Conservation (phyloP, 2,329 filamentous ascomycete species). For the Paraconiothyrium brasiliense region DNA sequence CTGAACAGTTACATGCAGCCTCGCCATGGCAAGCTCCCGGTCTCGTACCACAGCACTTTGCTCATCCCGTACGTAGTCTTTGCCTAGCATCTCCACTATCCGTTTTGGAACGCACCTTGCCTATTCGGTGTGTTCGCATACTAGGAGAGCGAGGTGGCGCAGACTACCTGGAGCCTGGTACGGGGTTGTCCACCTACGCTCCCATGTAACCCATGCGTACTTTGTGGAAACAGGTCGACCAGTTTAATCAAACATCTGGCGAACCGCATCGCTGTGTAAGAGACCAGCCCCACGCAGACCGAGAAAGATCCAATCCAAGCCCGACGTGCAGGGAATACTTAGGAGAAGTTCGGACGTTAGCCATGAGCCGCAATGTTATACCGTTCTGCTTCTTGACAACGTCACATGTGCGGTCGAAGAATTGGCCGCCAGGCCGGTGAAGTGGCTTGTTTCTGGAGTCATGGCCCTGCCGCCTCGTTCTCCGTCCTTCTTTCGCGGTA, state of each 20-base stretch:
- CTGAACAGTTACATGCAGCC: constrained; percentile 43
- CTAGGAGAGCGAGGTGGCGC: constrained; percentile 28
- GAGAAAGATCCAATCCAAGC: neutral
- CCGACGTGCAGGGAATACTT: neutral
- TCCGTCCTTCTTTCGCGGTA: neutral
- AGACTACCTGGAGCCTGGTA: constrained; percentile 30
- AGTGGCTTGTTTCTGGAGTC: neutral
- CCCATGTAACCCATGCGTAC: constrained; percentile 13
- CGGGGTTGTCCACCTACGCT: constrained; percentile 16
- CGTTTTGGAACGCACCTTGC: constrained; percentile 27
- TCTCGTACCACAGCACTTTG: constrained; percentile 30
- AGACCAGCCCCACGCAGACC: constrained; percentile 1
- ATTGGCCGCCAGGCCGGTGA: neutral
- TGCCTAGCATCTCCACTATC: constrained; percentile 31
- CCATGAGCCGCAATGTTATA: neutral
- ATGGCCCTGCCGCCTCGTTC: neutral
- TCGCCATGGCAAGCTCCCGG: constrained; percentile 37
- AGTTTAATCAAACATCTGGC: neutral
- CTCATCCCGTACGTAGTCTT: constrained; percentile 24
- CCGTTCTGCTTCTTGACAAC: neutral
- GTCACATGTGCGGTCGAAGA: neutral
- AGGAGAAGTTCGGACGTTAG: constrained; percentile 10
- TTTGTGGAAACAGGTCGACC: constrained; percentile 12
- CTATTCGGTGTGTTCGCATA: constrained; percentile 29
- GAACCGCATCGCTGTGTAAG: constrained; percentile 8